phyloP scores from a whole-genome alignment of 306 rosid species.

The Purshia tridentata region DNA sequence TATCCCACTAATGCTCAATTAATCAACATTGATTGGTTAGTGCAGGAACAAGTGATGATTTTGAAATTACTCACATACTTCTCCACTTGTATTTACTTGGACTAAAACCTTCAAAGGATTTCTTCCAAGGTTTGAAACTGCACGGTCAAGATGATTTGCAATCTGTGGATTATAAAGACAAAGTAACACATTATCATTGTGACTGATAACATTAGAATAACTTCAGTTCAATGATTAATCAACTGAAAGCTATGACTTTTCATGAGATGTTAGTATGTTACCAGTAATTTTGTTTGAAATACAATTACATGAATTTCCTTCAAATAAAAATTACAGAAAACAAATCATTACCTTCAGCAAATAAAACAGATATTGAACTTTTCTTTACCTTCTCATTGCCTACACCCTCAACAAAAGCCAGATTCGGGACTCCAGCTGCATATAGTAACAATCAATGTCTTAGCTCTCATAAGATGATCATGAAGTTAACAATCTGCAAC shows the following conservation, averaged over 20 bases:
- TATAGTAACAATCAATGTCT: background rate
- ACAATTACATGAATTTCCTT: slow-evolving; percentile 11
- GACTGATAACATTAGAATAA: background rate
- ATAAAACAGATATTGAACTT: slow-evolving; percentile 24
- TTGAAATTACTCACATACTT: slow-evolving; percentile 60
- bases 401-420: slow-evolving; percentile 79
- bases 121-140: slow-evolving; percentile 69
- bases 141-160: slow-evolving; percentile 76
- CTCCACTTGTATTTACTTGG: slow-evolving; percentile 96
- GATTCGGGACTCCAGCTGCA: slow-evolving; percentile 76
- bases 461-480: background rate
- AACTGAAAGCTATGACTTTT: background rate
- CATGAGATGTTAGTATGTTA: background rate
- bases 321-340: slow-evolving; percentile 16
- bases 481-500: background rate
- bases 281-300: background rate
- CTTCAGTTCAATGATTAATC: background rate
- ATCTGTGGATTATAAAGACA: slow-evolving; percentile 50
- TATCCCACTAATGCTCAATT: slow-evolving; percentile 3
- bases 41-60: slow-evolving; percentile 15
- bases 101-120: slow-evolving; percentile 70
- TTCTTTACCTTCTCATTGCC: slow-evolving; percentile 79
- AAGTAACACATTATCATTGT: slow-evolving; percentile 18
- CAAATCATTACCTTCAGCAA: slow-evolving; percentile 11
- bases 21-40: background rate